These are phyloP conservation scores for Rhizophagus clarus DNA, from an alignment of 192 early-diverging fungal species.

Conservation along the genomic window DNA sequence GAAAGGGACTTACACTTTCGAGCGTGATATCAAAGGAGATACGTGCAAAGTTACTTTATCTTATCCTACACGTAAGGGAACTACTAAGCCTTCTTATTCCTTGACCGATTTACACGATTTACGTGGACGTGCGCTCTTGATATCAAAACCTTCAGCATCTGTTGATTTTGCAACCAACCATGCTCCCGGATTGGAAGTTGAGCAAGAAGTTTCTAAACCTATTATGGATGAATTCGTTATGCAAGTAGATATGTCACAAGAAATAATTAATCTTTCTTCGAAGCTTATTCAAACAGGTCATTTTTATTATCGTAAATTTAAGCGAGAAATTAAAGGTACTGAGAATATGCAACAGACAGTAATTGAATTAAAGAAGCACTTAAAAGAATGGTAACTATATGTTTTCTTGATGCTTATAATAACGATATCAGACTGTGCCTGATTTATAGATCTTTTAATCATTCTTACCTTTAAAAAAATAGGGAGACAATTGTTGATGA, in stretches of 20 bases:
- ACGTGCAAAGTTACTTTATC: slow-evolving; percentile 17
- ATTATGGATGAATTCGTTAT: slow-evolving; percentile 25
- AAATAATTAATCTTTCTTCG: slow-evolving; percentile 21
- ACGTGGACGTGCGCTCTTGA: slow-evolving; percentile 30
- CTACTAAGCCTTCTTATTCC: neutral
- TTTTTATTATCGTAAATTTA: slow-evolving; percentile 33
- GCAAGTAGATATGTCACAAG: slow-evolving; percentile 28
- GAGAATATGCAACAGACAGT: slow-evolving; percentile 8
- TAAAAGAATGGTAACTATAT: slow-evolving; percentile 21
- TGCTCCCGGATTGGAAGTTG: too few species aligned
- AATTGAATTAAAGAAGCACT: slow-evolving; percentile 5
- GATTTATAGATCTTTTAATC: neutral
- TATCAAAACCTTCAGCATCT: slow-evolving; percentile 15
- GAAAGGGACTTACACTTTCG: slow-evolving; percentile 27
- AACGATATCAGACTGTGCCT: neutral
- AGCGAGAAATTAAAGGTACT: neutral
- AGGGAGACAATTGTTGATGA: slow-evolving; percentile 24
- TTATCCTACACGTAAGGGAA: neutral
- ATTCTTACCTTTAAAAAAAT: neutral
- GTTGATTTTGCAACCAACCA: neutral
- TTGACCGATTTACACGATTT: slow-evolving; percentile 30
- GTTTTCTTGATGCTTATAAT: neutral
- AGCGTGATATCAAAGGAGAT: neutral
- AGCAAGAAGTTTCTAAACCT: neutral
- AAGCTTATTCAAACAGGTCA: slow-evolving; percentile 33